A percentile compares a stretch with the other conserved stretches of the same genome.
phyloP scores from a whole-genome alignment of 257 asterid species.

The Echites panduratus region DNA sequence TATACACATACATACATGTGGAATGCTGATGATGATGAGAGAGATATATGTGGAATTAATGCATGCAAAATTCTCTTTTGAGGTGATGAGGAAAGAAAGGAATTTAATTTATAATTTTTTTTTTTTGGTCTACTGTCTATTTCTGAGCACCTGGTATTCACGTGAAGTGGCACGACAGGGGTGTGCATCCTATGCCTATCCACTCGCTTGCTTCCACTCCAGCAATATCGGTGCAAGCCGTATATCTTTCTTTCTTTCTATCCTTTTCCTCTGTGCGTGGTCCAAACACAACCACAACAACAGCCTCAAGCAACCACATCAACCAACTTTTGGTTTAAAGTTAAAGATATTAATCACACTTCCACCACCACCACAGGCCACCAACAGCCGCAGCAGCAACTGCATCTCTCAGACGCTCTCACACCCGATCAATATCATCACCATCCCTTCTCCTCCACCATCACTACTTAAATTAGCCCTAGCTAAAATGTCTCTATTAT shows the following conservation, averaged over 20 bases:
- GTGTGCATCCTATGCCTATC: slow-evolving; percentile 15
- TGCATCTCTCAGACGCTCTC: background rate
- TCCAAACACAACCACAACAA: slow-evolving; percentile 1
- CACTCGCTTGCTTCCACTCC: slow-evolving; percentile 1
- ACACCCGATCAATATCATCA: no score
- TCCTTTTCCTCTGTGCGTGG: no score
- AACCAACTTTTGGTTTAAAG: slow-evolving; percentile 15
- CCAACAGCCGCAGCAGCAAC: background rate
- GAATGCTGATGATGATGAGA: slow-evolving; percentile 2
- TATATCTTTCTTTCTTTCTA: slow-evolving; percentile 4
- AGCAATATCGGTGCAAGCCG: slow-evolving; percentile 1
- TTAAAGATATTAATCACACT: slow-evolving; percentile 6
- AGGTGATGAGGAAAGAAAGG: background rate
- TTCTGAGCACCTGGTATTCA: slow-evolving; percentile 14
- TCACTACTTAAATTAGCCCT: no score
- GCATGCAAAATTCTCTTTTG: slow-evolving; percentile 13
- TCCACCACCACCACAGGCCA: no score
- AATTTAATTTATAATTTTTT: background rate
- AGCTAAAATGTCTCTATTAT: no score
- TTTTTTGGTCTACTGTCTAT: background rate
- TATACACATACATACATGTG: no score
- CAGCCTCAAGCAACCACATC: no score
- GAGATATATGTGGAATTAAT: slow-evolving; percentile 8
- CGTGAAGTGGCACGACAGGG: slow-evolving; percentile 18
- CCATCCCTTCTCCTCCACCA: background rate